Percentiles rank a stretch among this genome's conserved stretches.
Conservation (phyloP, 306 rosid species). For the Rubus parviflorus region DNA sequence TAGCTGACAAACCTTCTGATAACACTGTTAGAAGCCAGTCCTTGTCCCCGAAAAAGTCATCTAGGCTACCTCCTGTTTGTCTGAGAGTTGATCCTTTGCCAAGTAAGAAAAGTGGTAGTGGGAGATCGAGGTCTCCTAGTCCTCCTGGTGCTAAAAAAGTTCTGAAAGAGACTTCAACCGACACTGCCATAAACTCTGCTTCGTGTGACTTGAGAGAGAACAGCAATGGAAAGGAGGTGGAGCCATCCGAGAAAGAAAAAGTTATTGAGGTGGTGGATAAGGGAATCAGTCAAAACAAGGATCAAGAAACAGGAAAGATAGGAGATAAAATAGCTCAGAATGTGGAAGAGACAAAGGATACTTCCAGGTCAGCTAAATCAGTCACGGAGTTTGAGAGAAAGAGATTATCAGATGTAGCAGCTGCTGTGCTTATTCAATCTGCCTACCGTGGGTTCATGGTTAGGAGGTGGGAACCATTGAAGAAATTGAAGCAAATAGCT, state of each 20-base stretch:
- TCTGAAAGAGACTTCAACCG: constrained; percentile 12
- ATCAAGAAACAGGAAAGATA: constrained; percentile 7
- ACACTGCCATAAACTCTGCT: constrained; percentile 7
- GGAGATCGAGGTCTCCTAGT: constrained; percentile 53
- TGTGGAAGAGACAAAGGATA: constrained; percentile 1
- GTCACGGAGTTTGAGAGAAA: constrained; percentile 11
- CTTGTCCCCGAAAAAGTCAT: constrained; percentile 36
- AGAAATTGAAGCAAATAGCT: constrained; percentile 66
- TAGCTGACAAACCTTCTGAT: constrained; percentile 21
- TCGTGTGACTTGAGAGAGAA: constrained; percentile 17
- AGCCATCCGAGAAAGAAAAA: constrained; percentile 24
- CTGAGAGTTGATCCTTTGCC: constrained; percentile 77
- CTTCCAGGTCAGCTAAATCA: background rate
- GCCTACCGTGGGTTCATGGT: constrained; percentile 60
- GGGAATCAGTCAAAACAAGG: constrained; percentile 22
- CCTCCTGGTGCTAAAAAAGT: constrained; percentile 42
- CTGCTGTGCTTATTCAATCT: constrained; percentile 70
- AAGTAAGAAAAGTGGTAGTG: constrained; percentile 44
- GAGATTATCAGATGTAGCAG: constrained; percentile 45
- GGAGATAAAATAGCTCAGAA: constrained; percentile 13
- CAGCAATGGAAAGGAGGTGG: constrained; percentile 13
- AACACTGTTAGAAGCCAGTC: constrained; percentile 25
- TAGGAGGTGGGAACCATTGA: constrained; percentile 67
- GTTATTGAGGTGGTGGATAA: constrained; percentile 24
- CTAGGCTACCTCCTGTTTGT: constrained; percentile 78